A percentile compares a stretch with the other conserved stretches of the same genome.
Evolutionary conservation across 2,329 filamentous ascomycete genomes (phyloP).

Genomic region (Sporothrix variecibatus): DNA sequence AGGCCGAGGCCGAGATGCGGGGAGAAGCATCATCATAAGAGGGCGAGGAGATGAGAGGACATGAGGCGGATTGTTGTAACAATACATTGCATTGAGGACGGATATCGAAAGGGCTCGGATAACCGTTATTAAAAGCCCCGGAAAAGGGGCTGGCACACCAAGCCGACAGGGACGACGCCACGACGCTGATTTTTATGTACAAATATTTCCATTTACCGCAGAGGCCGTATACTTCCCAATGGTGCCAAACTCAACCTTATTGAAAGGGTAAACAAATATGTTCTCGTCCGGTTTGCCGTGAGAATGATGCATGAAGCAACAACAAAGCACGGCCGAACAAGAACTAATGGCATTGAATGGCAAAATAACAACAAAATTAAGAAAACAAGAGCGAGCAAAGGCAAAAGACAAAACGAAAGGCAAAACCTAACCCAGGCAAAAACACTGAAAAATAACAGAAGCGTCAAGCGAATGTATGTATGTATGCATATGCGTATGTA

Average conservation of each 20-base stretch:
- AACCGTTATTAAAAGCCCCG: neutral
- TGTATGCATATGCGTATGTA: conserved; percentile 1
- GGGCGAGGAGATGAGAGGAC: neutral
- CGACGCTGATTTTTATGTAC: conserved; percentile 22
- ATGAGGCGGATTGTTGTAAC: neutral
- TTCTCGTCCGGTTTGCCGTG: neutral
- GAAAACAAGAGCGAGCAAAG: neutral
- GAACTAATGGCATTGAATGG: neutral
- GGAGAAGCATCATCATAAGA: conserved; percentile 12
- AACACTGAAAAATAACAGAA: neutral
- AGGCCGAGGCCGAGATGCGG: conserved; percentile 22
- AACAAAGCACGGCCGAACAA: neutral
- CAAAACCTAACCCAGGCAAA: neutral
- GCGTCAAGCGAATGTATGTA: neutral
- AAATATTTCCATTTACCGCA: conserved; percentile 8
- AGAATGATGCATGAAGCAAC: neutral
- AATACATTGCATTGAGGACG: conserved; percentile 14
- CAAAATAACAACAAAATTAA: neutral
- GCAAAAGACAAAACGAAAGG: neutral
- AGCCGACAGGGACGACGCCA: conserved; percentile 21
- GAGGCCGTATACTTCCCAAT: conserved; percentile 11
- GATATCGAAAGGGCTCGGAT: neutral
- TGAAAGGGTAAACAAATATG: neutral
- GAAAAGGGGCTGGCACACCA: neutral
- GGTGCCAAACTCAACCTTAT: neutral